Evolutionary conservation across 345 rosid species (phyloP).

Genomic region (Pseudoturritis turrita): DNA sequence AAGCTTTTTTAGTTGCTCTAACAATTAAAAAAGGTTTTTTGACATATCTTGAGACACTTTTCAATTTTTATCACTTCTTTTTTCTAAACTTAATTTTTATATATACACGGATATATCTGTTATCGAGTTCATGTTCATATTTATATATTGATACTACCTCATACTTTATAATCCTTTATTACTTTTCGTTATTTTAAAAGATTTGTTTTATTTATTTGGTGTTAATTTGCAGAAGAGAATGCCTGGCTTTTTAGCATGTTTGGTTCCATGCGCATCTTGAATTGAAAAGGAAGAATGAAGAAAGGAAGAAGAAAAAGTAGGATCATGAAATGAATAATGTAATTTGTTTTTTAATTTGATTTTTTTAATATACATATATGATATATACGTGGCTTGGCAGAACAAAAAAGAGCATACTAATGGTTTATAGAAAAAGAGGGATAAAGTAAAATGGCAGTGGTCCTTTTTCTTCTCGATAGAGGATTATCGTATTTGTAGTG

Average conservation of each 20-base stretch:
- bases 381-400: constrained; percentile 21
- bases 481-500: not conserved
- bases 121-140: too few relatives aligned
- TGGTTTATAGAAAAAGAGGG: constrained; percentile 21
- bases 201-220: not conserved
- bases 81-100: too few relatives aligned
- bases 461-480: not conserved
- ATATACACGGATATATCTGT: too few relatives aligned
- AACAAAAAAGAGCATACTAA: constrained; percentile 11
- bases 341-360: constrained; percentile 7
- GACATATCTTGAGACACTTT: too few relatives aligned
- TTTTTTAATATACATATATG: constrained; percentile 12
- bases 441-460: constrained; percentile 1
- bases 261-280: constrained; percentile 62
- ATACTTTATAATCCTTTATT: not conserved
- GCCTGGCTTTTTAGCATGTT: constrained; percentile 64
- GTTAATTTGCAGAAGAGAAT: constrained; percentile 67
- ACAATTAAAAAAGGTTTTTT: too few relatives aligned
- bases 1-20: too few relatives aligned
- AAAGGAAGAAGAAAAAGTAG: constrained; percentile 9
- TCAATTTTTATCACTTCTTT: too few relatives aligned
- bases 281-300: constrained; percentile 4
- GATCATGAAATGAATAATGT: constrained; percentile 23
- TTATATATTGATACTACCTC: too few relatives aligned
- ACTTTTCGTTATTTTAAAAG: not conserved